Evolutionary conservation across 1,139 yeast genomes (phyloP).

Genomic region (Diutina siamensis): DNA sequence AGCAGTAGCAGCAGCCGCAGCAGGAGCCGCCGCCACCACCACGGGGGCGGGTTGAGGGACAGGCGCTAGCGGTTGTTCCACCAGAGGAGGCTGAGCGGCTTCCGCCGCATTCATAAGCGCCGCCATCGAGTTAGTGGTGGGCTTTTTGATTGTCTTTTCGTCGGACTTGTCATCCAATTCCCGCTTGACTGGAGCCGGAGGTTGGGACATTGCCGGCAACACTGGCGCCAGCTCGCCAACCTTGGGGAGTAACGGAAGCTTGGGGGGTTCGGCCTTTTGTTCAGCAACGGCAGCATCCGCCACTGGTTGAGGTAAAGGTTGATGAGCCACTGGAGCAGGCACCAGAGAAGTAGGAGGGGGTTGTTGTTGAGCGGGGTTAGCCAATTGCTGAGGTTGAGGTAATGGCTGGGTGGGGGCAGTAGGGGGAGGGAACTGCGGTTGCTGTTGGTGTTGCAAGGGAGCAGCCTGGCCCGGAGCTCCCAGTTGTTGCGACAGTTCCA

Average conservation of each 20-base stretch:
- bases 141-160: slow-evolving; percentile 14
- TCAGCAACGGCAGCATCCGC: slow-evolving; percentile 6
- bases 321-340: too few species aligned
- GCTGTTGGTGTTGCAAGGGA: slow-evolving; percentile 7
- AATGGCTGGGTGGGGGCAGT: slow-evolving; percentile 7
- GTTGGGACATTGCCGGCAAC: background rate
- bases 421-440: slow-evolving; percentile 8
- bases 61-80: too few species aligned
- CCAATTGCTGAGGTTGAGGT: slow-evolving; percentile 11
- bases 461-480: slow-evolving; percentile 9
- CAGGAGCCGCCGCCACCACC: slow-evolving; percentile 6
- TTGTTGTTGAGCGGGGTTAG: slow-evolving; percentile 15
- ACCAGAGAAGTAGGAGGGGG: slow-evolving; percentile 10
- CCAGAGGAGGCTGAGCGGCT: slow-evolving; percentile 6
- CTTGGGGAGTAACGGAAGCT: slow-evolving; percentile 4
- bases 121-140: slow-evolving; percentile 13
- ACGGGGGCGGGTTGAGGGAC: slow-evolving; percentile 5
- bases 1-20: background rate
- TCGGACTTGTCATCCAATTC: slow-evolving; percentile 30
- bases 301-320: background rate
- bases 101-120: slow-evolving; percentile 11
- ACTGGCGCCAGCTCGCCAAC: background rate
- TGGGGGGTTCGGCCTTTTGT: slow-evolving; percentile 4
- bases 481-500: slow-evolving; percentile 33
- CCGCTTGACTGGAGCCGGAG: slow-evolving; percentile 15